Evolutionary conservation across 2,329 filamentous ascomycete genomes (phyloP).

Genomic region (Fusarium continuum): DNA sequence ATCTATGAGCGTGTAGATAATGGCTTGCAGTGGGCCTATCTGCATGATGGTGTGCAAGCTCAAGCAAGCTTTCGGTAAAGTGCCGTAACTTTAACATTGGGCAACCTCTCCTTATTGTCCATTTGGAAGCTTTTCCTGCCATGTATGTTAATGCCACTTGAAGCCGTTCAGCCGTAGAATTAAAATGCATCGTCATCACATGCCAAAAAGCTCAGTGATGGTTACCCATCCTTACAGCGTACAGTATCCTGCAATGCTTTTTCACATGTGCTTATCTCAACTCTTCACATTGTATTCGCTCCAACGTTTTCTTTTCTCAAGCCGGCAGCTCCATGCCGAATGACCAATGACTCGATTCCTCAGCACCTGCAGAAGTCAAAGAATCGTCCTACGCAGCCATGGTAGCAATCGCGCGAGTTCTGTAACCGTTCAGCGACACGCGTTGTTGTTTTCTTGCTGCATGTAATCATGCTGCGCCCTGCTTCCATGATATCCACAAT

Average conservation of each 20-base stretch:
- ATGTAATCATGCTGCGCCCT: not conserved
- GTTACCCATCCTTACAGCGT: not conserved
- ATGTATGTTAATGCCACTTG: not conserved
- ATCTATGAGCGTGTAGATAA: conserved; percentile 3
- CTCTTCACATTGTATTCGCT: not conserved
- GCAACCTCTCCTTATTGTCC: not conserved
- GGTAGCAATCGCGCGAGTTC: not conserved
- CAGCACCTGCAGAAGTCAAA: not conserved
- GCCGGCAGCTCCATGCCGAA: not conserved
- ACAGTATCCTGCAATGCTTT: conserved; percentile 4
- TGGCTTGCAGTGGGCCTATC: not conserved
- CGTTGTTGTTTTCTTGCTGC: conserved; percentile 3
- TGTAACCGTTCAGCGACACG: not conserved
- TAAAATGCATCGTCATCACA: conserved; percentile 21
- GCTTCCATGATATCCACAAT: conserved; percentile 6
- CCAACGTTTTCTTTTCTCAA: not conserved
- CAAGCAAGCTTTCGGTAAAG: not conserved
- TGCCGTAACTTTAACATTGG: not conserved
- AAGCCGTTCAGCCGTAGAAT: not conserved
- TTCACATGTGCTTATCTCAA: conserved; percentile 16
- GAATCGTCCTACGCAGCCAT: not conserved
- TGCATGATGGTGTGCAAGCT: conserved; percentile 7
- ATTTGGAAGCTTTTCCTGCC: not conserved
- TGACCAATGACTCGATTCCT: not conserved
- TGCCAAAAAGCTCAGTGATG: conserved; percentile 10